These are phyloP conservation scores for Globisporangium canariense DNA, from an alignment of 352 stramenopile genomes.

Conservation along the genomic window DNA sequence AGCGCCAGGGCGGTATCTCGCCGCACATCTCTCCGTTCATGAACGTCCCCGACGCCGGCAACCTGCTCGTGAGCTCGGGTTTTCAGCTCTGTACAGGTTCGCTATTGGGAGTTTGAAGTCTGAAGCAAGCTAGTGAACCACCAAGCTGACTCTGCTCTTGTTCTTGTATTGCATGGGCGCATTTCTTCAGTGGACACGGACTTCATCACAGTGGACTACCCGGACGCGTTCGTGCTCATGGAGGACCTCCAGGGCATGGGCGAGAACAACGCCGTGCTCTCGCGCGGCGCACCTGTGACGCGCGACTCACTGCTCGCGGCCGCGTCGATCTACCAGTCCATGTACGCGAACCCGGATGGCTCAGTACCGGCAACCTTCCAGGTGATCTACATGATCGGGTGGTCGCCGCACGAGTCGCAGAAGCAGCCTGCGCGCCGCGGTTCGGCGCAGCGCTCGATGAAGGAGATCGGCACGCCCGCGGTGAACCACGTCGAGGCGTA, in stretches of 20 bases:
- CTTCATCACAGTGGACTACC: slow-evolving; percentile 93
- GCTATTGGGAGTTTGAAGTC: not conserved
- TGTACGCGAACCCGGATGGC: slow-evolving; percentile 86
- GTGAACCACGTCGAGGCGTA: slow-evolving; percentile 16
- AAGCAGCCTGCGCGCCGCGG: slow-evolving; percentile 88
- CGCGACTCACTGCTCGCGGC: slow-evolving; percentile 92
- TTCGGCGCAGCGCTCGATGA: slow-evolving; percentile 71
- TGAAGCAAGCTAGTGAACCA: not conserved
- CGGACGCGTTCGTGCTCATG: slow-evolving; percentile 95
- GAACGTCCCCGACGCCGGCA: slow-evolving; percentile 93
- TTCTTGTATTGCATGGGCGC: not conserved
- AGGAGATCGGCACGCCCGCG: slow-evolving; percentile 49
- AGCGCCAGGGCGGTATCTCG: slow-evolving; percentile 92
- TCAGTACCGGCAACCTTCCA: slow-evolving; percentile 95
- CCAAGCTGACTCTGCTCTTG: not conserved
- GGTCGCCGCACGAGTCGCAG: slow-evolving; percentile 94
- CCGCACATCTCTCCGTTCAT: slow-evolving; percentile 95
- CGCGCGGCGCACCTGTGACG: slow-evolving; percentile 54
- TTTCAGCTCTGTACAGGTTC: slow-evolving; percentile 92
- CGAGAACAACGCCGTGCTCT: slow-evolving; percentile 91
- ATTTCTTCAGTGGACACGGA: slow-evolving; percentile 91
- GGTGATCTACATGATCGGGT: slow-evolving; percentile 98
- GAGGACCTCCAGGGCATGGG: slow-evolving; percentile 95
- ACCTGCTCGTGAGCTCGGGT: slow-evolving; percentile 88
- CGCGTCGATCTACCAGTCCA: slow-evolving; percentile 93